These are phyloP conservation scores for Blastobotrys chiropterorum DNA, from an alignment of 805 yeast genomes.

Conservation along the genomic window DNA sequence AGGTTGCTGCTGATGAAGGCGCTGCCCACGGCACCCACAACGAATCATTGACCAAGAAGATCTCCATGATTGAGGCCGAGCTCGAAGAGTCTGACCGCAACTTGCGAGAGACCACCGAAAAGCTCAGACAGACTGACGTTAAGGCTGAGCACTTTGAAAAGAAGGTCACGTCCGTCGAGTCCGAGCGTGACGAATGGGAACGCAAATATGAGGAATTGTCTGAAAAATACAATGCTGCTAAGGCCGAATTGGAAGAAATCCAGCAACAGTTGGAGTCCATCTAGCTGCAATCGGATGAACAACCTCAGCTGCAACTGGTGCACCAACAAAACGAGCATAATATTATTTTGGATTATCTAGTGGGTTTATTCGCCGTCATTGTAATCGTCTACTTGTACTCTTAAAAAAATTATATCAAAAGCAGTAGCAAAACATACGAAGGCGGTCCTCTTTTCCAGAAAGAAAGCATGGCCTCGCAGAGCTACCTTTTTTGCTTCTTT, in stretches of 20 bases:
- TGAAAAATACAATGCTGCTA: slow-evolving; percentile 73
- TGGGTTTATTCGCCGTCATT: neutral
- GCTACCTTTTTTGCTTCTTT: neutral
- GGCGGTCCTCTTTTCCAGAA: too few species aligned
- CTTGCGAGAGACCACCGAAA: slow-evolving; percentile 87
- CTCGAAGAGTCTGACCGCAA: slow-evolving; percentile 85
- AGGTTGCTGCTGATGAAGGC: slow-evolving; percentile 86
- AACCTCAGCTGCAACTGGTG: neutral
- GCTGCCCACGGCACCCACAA: slow-evolving; percentile 81
- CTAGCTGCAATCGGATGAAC: slow-evolving; percentile 18
- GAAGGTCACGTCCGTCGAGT: slow-evolving; percentile 84
- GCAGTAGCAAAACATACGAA: too few species aligned
- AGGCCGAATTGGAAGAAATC: slow-evolving; percentile 93
- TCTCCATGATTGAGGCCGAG: slow-evolving; percentile 82
- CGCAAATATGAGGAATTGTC: slow-evolving; percentile 83
- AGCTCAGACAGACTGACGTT: slow-evolving; percentile 91
- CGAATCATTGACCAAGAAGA: slow-evolving; percentile 86
- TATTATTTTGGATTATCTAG: neutral
- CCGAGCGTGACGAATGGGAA: slow-evolving; percentile 89
- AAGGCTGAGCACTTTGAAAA: slow-evolving; percentile 95
- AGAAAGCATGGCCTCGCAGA: neutral
- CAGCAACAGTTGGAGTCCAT: slow-evolving; percentile 84
- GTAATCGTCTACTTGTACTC: neutral
- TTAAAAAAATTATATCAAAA: too few species aligned
- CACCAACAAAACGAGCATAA: neutral